These are phyloP conservation scores for Sugiyamaella valdiviana DNA, from an alignment of 805 yeast genomes.

Conservation along the genomic window DNA sequence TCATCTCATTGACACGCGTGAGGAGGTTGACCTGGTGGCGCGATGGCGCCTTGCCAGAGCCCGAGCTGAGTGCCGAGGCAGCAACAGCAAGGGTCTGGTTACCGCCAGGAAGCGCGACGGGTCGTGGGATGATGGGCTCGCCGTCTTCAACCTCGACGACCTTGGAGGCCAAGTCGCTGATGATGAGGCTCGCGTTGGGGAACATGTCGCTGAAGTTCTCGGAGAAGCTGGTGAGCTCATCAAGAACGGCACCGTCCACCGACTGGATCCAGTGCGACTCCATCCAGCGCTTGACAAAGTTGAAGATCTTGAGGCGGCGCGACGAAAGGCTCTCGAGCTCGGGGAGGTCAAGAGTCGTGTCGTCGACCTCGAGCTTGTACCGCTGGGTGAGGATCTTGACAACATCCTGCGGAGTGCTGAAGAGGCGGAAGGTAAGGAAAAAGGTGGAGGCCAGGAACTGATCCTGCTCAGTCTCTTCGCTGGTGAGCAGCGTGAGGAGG, in stretches of 20 bases:
- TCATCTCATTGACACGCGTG: constrained; percentile 7
- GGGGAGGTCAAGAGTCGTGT: constrained; percentile 47
- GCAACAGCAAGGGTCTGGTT: not conserved
- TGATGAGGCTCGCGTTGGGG: constrained; percentile 17
- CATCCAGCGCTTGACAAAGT: constrained; percentile 74
- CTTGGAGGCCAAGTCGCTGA: constrained; percentile 19
- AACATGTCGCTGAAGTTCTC: constrained; percentile 13
- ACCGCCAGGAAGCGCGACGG: constrained; percentile 7
- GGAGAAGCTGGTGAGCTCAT: constrained; percentile 70
- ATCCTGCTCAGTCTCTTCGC: constrained; percentile 36
- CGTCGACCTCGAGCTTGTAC: constrained; percentile 36
- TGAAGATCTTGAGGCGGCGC: constrained; percentile 48
- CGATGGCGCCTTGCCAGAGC: constrained; percentile 4
- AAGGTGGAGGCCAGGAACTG: constrained; percentile 67
- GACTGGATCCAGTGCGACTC: constrained; percentile 81
- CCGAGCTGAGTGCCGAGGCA: not conserved
- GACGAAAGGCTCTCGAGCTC: constrained; percentile 31
- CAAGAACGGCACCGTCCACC: constrained; percentile 52
- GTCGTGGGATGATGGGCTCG: constrained; percentile 21
- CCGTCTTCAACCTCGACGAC: constrained; percentile 15
- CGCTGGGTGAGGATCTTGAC: constrained; percentile 61
- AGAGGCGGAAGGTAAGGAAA: constrained; percentile 68
- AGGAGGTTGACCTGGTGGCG: constrained; percentile 11
- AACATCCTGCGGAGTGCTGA: constrained; percentile 59
- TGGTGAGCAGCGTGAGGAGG: constrained; percentile 27